Conservation (phyloP, 1,284 basidiomycete species). For the Cryptococcus jaspeensis region DNA sequence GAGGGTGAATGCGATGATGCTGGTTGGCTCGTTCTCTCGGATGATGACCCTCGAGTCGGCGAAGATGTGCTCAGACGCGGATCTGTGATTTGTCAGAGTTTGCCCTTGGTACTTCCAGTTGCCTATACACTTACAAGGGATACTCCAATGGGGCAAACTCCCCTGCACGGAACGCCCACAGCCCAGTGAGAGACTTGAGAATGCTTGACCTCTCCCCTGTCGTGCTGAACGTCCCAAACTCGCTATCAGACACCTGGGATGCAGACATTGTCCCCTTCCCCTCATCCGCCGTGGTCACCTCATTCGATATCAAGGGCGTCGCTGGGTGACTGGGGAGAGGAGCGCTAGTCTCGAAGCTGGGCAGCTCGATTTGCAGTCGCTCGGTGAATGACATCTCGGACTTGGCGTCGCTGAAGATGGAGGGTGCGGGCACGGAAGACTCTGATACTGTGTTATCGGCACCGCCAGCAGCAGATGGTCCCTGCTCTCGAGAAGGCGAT, state of each 20-base stretch:
- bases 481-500: background rate
- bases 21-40: conserved; percentile 95
- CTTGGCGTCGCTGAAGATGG: conserved; percentile 28
- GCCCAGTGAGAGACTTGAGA: conserved; percentile 78
- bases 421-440: conserved; percentile 17
- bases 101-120: background rate
- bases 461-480: background rate
- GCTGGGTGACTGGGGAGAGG: conserved; percentile 49
- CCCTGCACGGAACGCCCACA: conserved; percentile 66
- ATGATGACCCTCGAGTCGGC: conserved; percentile 93
- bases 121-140: conserved; percentile 51
- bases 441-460: background rate
- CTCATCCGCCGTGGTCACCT: conserved; percentile 31
- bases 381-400: conserved; percentile 43
- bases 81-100: conserved; percentile 23
- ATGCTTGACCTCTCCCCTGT: conserved; percentile 71
- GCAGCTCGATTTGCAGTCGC: conserved; percentile 49
- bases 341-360: conserved; percentile 50
- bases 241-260: conserved; percentile 52
- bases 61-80: conserved; percentile 77
- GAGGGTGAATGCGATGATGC: conserved; percentile 92
- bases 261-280: conserved; percentile 23
- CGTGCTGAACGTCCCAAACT: conserved; percentile 46
- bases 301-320: conserved; percentile 38
- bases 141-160: conserved; percentile 59